Evolutionary conservation across 2,329 filamentous ascomycete genomes (phyloP).

Genomic region (Sarocladium oryzae): DNA sequence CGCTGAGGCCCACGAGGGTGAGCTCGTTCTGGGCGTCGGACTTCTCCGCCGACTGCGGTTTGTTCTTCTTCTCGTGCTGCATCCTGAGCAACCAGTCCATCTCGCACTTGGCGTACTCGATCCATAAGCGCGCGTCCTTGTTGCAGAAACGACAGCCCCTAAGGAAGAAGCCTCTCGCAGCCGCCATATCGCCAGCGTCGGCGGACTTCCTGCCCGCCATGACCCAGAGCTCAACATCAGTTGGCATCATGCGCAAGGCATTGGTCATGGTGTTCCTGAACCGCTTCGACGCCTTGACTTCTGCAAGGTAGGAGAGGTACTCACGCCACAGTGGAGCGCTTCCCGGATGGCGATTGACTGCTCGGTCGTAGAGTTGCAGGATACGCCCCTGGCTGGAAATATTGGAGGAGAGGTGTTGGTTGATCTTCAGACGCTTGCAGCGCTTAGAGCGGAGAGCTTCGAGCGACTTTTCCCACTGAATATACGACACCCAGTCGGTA

Average conservation of each 20-base stretch:
- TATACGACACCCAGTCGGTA: constrained; percentile 78
- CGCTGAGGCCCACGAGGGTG: constrained; percentile 35
- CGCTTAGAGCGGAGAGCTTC: constrained; percentile 77
- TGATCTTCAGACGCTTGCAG: constrained; percentile 69
- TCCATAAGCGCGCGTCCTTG: constrained; percentile 65
- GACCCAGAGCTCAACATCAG: constrained; percentile 78
- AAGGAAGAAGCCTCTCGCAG: constrained; percentile 79
- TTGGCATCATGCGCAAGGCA: constrained; percentile 78
- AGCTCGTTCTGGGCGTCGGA: constrained; percentile 41
- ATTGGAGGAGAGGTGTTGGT: constrained; percentile 53
- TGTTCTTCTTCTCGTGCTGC: constrained; percentile 32
- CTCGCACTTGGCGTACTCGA: constrained; percentile 86
- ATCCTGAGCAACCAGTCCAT: constrained; percentile 81
- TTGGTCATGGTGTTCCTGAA: constrained; percentile 59
- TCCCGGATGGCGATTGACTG: constrained; percentile 75
- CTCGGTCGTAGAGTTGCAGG: constrained; percentile 84
- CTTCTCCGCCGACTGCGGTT: background rate
- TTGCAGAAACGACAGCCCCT: constrained; percentile 86
- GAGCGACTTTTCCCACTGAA: constrained; percentile 61
- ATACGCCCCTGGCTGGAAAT: constrained; percentile 74
- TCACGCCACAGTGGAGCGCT: constrained; percentile 80
- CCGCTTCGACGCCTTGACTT: constrained; percentile 58
- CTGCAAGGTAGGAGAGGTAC: constrained; percentile 75
- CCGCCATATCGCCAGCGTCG: constrained; percentile 76
- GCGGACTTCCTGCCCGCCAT: constrained; percentile 76